Evolutionary conservation across 2,329 filamentous ascomycete species (phyloP), one percentile per base, ranked within the genome.

Genomic region (Stachybotrys elegans): DNA sequence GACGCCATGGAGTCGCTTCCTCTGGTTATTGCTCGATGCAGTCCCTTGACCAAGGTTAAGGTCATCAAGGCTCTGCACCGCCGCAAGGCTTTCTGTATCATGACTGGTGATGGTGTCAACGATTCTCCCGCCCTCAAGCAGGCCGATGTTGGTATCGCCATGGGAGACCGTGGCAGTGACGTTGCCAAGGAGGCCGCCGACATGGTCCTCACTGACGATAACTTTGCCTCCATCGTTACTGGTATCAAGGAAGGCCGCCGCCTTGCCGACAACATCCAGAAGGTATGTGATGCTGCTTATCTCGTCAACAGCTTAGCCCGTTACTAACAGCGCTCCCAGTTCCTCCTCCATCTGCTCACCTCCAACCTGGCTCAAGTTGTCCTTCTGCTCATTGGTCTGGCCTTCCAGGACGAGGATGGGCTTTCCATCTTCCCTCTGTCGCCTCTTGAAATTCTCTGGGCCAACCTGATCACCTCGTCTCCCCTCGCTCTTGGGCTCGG

Each of bases 131-230:
- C 84, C 1, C 71, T 88, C 21, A 86, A 86, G 59, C 77, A 82
- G 53, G 81, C 84, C 5, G 84, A 88, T 55, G 83, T 89, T 14
- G 84, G 84, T 55, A 88, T 88, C 51, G 84, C 84, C 50, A 88
- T 88, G 84, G 83, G 84, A 39, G 70, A 80, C 49, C 73, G 81
- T 34, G 84, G 84, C 14, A 84, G 79, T 36, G 84, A 88, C 57
- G 84, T 88, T 9, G 84, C 84, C 49, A 88, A 87, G 56, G 83
- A 93, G 64, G 88, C 88, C 3, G 85, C 87, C 1, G 88, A 94
- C 57, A 93, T 95, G 75, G 87, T 94, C 27, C 71, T 95, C 32
- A 90, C 87, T 0, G 88, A 93, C 58, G 88, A 93, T 63, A 91
- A 94, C 66, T 94, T 94, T 59, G 86, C 88, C 11, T 89, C 84